A percentile compares a stretch with the other conserved stretches of the same genome.
These are phyloP conservation scores for Leersia perrieri DNA, from an alignment of 176 grass and related monocot genomes.

Conservation along the genomic window DNA sequence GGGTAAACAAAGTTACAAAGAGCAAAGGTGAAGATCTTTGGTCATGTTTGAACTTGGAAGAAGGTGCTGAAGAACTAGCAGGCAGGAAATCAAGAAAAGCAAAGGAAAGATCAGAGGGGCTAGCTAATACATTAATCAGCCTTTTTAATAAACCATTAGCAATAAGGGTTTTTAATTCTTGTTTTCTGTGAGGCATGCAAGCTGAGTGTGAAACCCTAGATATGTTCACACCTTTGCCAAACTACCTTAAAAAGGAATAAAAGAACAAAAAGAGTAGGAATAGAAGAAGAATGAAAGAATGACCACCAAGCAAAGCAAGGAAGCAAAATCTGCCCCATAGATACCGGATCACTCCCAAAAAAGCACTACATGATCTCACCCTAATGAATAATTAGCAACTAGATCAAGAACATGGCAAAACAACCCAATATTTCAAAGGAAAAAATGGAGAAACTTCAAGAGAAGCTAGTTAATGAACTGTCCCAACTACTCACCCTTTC, in stretches of 20 bases:
- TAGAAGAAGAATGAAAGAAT: constrained; percentile 26
- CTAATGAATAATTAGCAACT: background rate
- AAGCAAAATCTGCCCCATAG: constrained; percentile 20
- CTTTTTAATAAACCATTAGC: background rate
- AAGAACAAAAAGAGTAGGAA: constrained; percentile 5
- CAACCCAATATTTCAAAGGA: background rate
- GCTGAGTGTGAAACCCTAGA: constrained; percentile 65
- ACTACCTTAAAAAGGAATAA: constrained; percentile 24
- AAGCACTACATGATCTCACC: background rate
- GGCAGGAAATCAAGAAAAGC: constrained; percentile 38
- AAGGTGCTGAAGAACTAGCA: constrained; percentile 2
- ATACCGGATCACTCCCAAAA: background rate
- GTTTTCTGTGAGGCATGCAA: constrained; percentile 40
- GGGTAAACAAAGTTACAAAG: background rate
- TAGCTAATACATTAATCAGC: background rate
- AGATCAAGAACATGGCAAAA: constrained; percentile 6
- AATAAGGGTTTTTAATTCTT: background rate
- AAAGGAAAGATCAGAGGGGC: constrained; percentile 3
- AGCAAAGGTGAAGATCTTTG: constrained; percentile 2
- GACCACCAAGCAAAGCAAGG: constrained; percentile 25
- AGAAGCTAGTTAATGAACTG: constrained; percentile 18
- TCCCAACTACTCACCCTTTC: constrained; percentile 73
- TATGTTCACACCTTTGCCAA: constrained; percentile 53
- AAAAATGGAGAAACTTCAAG: background rate
- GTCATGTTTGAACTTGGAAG: constrained; percentile 24